These are phyloP conservation scores for Diospyros lotus DNA, from an alignment of 148 eudicot genomes.

Conservation along the genomic window DNA sequence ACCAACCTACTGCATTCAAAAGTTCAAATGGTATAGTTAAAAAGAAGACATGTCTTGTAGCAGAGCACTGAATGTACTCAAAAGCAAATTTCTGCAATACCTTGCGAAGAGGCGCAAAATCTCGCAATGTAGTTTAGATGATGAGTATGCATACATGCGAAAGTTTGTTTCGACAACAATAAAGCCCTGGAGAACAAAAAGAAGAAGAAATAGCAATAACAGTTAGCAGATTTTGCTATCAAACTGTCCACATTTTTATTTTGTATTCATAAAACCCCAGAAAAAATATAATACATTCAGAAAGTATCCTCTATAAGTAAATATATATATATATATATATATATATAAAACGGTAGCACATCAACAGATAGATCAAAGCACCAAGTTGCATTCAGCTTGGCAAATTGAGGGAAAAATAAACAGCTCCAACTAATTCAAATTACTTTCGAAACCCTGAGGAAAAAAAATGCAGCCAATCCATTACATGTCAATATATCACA, in stretches of 20 bases:
- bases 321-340: too few species aligned
- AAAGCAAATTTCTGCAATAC: conserved; percentile 32
- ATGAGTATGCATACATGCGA: conserved; percentile 84
- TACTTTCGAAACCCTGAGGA: background rate
- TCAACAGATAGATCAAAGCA: background rate
- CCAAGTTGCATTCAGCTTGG: background rate
- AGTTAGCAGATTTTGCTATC: background rate
- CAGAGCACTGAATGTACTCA: background rate
- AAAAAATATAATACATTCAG: too few species aligned
- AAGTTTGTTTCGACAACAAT: conserved; percentile 97
- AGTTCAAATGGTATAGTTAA: too few species aligned
- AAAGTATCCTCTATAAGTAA: too few species aligned
- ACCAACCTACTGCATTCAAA: background rate
- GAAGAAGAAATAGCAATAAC: background rate
- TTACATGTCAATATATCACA: background rate
- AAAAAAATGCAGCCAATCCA: conserved; percentile 8
- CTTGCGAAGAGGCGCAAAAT: conserved; percentile 93
- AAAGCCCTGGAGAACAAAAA: conserved; percentile 60
- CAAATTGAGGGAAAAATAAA: background rate
- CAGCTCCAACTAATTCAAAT: background rate
- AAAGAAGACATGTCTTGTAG: background rate
- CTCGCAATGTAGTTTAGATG: conserved; percentile 88
- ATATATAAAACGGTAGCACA: too few species aligned
- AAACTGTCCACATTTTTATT: too few species aligned
- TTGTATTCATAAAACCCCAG: too few species aligned